Conservation (phyloP, 176 grass and related monocot species). For the Oryza australiensis region DNA sequence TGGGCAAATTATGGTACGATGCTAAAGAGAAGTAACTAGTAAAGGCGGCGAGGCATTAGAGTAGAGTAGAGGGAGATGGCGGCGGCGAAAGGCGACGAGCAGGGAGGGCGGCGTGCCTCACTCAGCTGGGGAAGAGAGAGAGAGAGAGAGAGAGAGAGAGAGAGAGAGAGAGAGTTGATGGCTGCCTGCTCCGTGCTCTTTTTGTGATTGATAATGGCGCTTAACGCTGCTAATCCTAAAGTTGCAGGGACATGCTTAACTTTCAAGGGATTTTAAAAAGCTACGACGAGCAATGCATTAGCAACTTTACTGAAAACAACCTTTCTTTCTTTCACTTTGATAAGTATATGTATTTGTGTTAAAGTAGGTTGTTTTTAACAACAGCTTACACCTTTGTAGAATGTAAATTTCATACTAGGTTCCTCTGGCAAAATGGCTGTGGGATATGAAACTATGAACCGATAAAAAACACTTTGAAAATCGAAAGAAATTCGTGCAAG, state of each 20-base stretch:
- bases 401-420: too few species aligned
- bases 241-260: constrained; percentile 22
- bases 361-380: not conserved
- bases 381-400: not conserved
- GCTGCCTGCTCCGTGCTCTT: not conserved
- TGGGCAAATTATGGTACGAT: constrained; percentile 16
- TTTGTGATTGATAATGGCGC: constrained; percentile 30
- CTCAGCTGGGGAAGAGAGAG: not conserved
- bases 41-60: constrained; percentile 24
- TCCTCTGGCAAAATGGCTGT: not conserved
- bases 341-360: not conserved
- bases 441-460: not conserved
- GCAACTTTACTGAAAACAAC: constrained; percentile 3
- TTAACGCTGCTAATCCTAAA: constrained; percentile 20
- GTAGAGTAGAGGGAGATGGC: constrained; percentile 24
- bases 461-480: not conserved
- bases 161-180: not conserved
- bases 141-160: not conserved
- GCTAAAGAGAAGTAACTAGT: not conserved
- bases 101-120: not conserved
- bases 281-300: constrained; percentile 21
- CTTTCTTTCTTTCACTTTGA: not conserved
- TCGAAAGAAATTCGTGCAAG: not conserved
- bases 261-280: constrained; percentile 26
- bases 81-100: constrained; percentile 49